Conservation (phyloP, 2,329 filamentous ascomycete genomes). For the Penicillium sp. region DNA sequence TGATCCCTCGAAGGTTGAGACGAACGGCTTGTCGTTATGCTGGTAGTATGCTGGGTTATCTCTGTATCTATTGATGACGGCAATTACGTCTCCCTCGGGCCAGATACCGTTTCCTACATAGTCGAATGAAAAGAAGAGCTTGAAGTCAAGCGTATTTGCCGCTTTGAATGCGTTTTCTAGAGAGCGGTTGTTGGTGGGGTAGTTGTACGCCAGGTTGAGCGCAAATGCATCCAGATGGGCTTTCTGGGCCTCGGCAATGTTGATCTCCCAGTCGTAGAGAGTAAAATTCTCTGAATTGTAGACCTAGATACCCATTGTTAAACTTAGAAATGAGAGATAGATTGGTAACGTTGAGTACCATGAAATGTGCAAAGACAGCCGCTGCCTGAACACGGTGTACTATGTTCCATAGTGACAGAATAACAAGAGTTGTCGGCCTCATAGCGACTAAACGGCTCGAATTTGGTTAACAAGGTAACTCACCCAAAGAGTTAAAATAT, state of each 20-base stretch:
- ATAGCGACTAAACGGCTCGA: neutral
- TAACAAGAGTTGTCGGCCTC: conserved; percentile 2
- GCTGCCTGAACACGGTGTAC: conserved; percentile 15
- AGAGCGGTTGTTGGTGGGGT: conserved; percentile 6
- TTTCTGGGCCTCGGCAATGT: conserved; percentile 39
- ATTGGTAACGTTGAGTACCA: conserved; percentile 19
- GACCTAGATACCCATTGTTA: conserved; percentile 35
- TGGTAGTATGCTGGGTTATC: conserved; percentile 7
- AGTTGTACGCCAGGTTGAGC: conserved; percentile 37
- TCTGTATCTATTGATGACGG: neutral
- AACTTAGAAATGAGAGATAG: neutral
- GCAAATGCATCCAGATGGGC: conserved; percentile 46
- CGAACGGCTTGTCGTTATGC: conserved; percentile 7
- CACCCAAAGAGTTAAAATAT: neutral
- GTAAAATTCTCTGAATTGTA: conserved; percentile 27
- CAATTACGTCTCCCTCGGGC: conserved; percentile 7
- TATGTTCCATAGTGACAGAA: conserved; percentile 4
- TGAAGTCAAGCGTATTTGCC: conserved; percentile 2
- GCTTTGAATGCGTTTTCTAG: conserved; percentile 5
- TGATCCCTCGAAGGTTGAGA: conserved; percentile 49
- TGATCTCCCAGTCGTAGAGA: conserved; percentile 28
- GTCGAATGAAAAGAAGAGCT: conserved; percentile 9
- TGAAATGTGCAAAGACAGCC: conserved; percentile 38
- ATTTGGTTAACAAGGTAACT: neutral
- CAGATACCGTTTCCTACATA: conserved; percentile 9